These are phyloP conservation scores for Paxillus ammoniavirescens DNA, from an alignment of 768 basidiomycete species.

Conservation along the genomic window DNA sequence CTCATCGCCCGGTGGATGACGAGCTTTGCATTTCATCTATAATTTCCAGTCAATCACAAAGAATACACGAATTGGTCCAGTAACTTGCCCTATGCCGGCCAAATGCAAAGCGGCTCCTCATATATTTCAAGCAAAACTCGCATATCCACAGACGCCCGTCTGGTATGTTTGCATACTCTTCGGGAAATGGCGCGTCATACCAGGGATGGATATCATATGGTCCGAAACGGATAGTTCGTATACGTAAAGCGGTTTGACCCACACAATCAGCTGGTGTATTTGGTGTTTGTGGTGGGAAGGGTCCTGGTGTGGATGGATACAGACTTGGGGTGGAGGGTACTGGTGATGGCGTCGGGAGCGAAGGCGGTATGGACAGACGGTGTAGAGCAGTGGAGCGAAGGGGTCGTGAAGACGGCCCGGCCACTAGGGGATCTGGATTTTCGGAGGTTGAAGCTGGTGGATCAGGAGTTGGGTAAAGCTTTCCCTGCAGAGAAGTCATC, in stretches of 20 bases:
- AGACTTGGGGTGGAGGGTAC: constrained; percentile 37
- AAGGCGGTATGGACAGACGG: constrained; percentile 30
- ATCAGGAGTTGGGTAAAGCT: constrained; percentile 44
- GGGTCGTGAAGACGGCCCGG: constrained; percentile 60
- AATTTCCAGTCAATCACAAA: constrained; percentile 12
- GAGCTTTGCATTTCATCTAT: constrained; percentile 91
- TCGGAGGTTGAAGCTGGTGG: constrained; percentile 33
- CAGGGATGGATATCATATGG: constrained; percentile 93
- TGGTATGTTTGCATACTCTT: constrained; percentile 91
- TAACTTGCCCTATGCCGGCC: constrained; percentile 77
- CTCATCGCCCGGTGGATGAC: constrained; percentile 97
- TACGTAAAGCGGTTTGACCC: constrained; percentile 49
- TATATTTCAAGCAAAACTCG: constrained; percentile 97
- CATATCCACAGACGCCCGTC: constrained; percentile 96
- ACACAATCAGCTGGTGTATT: constrained; percentile 24
- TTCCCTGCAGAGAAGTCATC: constrained; percentile 37
- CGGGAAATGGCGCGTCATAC: constrained; percentile 99
- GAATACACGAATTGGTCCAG: background rate
- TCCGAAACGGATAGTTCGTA: constrained; percentile 88
- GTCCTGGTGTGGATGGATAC: constrained; percentile 33
- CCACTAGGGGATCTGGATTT: constrained; percentile 36
- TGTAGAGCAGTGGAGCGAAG: constrained; percentile 57
- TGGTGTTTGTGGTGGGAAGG: constrained; percentile 32
- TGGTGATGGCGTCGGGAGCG: constrained; percentile 32
- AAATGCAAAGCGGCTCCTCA: constrained; percentile 89